Evolutionary conservation across 176 grass and related monocot genomes (phyloP).

Genomic region (Zoysia pacifica): DNA sequence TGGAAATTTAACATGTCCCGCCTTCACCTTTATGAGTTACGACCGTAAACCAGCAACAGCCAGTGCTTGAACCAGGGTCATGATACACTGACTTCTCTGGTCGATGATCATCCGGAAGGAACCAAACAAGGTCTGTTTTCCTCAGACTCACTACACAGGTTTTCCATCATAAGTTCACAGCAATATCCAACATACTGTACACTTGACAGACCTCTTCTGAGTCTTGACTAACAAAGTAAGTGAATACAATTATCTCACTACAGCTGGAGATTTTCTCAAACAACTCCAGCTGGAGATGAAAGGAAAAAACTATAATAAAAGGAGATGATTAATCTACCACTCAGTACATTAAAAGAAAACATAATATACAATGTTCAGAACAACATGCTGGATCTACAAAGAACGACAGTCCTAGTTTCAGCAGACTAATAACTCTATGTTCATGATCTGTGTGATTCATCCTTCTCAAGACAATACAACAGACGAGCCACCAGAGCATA

Average conservation of each 20-base stretch:
- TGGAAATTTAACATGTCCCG: too few relatives aligned
- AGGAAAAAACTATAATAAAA: neutral
- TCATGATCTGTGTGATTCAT: conserved; percentile 15
- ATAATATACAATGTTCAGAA: conserved; percentile 10
- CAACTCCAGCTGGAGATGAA: neutral
- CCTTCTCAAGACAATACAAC: conserved; percentile 19
- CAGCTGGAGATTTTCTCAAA: too few relatives aligned
- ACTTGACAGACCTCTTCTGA: neutral
- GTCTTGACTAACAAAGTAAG: neutral
- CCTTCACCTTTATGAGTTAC: too few relatives aligned
- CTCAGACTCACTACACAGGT: too few relatives aligned
- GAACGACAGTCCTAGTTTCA: conserved; percentile 12
- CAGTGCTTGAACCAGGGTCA: too few relatives aligned
- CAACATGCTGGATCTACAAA: conserved; percentile 23
- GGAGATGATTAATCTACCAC: neutral
- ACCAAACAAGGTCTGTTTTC: too few relatives aligned
- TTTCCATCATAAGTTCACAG: too few relatives aligned
- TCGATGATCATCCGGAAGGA: too few relatives aligned
- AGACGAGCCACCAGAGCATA: conserved; percentile 16
- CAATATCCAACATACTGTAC: neutral
- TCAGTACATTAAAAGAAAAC: neutral
- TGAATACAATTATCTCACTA: neutral
- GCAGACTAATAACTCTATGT: conserved; percentile 20
- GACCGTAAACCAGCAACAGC: too few relatives aligned
- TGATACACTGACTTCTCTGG: too few relatives aligned